Percentiles rank a stretch among this genome's conserved stretches.
phyloP scores from a whole-genome alignment of 768 basidiomycete species.

The Trametes punicea region DNA sequence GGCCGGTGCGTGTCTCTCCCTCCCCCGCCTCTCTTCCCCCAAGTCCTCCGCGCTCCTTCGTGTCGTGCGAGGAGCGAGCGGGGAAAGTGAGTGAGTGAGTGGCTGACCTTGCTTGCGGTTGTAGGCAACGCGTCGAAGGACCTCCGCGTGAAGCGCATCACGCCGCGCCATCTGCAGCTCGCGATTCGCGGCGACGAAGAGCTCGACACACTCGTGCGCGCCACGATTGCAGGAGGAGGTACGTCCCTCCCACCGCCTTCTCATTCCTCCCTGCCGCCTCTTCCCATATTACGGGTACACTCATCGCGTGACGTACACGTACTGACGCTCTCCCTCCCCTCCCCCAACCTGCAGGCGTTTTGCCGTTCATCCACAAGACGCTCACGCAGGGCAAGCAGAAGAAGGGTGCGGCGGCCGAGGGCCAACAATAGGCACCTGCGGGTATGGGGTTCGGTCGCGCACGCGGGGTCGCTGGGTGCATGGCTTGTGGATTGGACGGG shows the following conservation, averaged over 20 bases:
- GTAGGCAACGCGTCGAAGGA: conserved; percentile 96
- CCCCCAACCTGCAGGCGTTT: conserved; percentile 47
- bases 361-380: conserved; percentile 87
- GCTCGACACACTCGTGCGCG: conserved; percentile 90
- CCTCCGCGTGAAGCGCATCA: conserved; percentile 95
- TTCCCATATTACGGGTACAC: not conserved
- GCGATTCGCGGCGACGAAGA: conserved; percentile 98
- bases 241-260: not conserved
- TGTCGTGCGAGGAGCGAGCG: too few relatives aligned
- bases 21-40: not conserved
- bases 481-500: too few relatives aligned
- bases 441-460: too few relatives aligned
- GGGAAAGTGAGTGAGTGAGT: too few relatives aligned
- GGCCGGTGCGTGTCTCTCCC: conserved; percentile 58
- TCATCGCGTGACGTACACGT: too few relatives aligned
- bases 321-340: not conserved
- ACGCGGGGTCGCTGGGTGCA: too few relatives aligned
- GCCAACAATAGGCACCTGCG: not conserved
- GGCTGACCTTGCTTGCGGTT: too few relatives aligned
- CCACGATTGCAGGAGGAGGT: conserved; percentile 84
- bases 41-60: not conserved
- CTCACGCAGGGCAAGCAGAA: conserved; percentile 49
- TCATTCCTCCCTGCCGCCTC: not conserved
- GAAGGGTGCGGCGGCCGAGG: conserved; percentile 29
- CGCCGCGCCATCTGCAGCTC: conserved; percentile 91